These are phyloP conservation scores for Ophiosphaerella herpotricha DNA, from an alignment of 2,329 filamentous ascomycete genomes.

Conservation along the genomic window DNA sequence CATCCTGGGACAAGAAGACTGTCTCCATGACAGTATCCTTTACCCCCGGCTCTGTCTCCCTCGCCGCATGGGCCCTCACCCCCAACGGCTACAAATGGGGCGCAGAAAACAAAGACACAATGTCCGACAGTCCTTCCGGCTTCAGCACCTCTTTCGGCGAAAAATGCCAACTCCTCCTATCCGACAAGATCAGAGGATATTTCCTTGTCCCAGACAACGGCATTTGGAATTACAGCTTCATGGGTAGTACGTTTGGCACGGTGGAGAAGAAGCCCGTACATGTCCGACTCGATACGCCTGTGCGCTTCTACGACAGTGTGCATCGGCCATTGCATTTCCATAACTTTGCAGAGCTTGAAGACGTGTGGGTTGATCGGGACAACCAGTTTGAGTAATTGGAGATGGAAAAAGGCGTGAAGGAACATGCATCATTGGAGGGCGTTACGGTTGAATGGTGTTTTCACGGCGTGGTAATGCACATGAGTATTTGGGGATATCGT, in stretches of 20 bases:
- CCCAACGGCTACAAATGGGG: slow-evolving; percentile 96
- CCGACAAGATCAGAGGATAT: slow-evolving; percentile 91
- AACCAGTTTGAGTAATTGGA: slow-evolving; percentile 81
- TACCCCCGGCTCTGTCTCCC: slow-evolving; percentile 92
- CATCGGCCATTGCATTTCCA: slow-evolving; percentile 95
- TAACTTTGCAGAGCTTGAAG: slow-evolving; percentile 95
- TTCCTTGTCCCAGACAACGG: slow-evolving; percentile 92
- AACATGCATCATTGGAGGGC: too few relatives aligned
- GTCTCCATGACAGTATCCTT: slow-evolving; percentile 95
- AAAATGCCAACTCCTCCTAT: slow-evolving; percentile 91
- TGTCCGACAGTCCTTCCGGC: slow-evolving; percentile 90
- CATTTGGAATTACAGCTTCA: slow-evolving; percentile 98
- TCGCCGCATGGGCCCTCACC: slow-evolving; percentile 91
- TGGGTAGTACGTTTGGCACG: slow-evolving; percentile 84
- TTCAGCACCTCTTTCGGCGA: slow-evolving; percentile 92
- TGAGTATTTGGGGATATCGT: too few relatives aligned
- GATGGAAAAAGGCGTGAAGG: background rate
- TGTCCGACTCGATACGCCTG: slow-evolving; percentile 90
- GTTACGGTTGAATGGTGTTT: too few relatives aligned
- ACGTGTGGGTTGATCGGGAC: slow-evolving; percentile 90
- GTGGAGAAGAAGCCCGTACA: slow-evolving; percentile 90
- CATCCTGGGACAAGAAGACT: slow-evolving; percentile 83
- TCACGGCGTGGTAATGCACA: too few relatives aligned
- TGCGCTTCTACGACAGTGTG: slow-evolving; percentile 85
- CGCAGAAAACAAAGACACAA: slow-evolving; percentile 89